Evolutionary conservation across 1,139 yeast genomes (phyloP).

Genomic region (Protomyces inouyei): DNA sequence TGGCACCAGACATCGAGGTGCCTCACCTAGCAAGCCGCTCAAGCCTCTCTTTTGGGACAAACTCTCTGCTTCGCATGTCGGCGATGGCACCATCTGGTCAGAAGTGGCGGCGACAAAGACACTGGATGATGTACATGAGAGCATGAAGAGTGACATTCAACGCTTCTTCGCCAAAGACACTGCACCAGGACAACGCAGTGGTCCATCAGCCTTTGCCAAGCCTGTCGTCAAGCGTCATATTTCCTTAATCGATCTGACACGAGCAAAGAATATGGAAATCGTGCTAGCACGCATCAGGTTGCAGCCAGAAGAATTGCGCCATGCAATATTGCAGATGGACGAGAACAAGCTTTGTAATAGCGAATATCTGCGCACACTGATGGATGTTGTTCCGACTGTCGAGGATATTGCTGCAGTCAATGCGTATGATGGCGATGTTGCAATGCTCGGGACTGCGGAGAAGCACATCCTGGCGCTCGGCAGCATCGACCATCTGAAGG

Average conservation of each 20-base stretch:
- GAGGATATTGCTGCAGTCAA: conserved; percentile 8
- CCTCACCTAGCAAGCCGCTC: not conserved
- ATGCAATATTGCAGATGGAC: conserved; percentile 16
- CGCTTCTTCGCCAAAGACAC: conserved; percentile 5
- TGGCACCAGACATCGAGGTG: not conserved
- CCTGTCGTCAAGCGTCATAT: not conserved
- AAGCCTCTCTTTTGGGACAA: conserved; percentile 25
- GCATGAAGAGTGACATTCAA: conserved; percentile 11
- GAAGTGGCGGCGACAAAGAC: not conserved
- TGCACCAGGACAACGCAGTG: not conserved
- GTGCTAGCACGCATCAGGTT: conserved; percentile 15
- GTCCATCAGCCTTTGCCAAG: not conserved
- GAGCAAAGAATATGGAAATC: conserved; percentile 15
- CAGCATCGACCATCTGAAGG: conserved; percentile 2
- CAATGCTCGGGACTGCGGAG: conserved; percentile 12
- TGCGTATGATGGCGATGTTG: conserved; percentile 8
- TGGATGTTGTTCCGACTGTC: not conserved
- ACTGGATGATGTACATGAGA: conserved; percentile 1
- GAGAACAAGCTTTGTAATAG: conserved; percentile 1
- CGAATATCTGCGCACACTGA: conserved; percentile 9
- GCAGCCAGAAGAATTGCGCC: conserved; percentile 1
- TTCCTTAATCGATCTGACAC: conserved; percentile 3
- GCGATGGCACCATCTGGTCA: conserved; percentile 9
- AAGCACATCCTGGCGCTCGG: not conserved
- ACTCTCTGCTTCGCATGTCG: not conserved